A percentile compares a stretch with the other conserved stretches of the same genome.
Evolutionary conservation across 2,329 filamentous ascomycete genomes (phyloP).

Genomic region (Aureobasidium musti): DNA sequence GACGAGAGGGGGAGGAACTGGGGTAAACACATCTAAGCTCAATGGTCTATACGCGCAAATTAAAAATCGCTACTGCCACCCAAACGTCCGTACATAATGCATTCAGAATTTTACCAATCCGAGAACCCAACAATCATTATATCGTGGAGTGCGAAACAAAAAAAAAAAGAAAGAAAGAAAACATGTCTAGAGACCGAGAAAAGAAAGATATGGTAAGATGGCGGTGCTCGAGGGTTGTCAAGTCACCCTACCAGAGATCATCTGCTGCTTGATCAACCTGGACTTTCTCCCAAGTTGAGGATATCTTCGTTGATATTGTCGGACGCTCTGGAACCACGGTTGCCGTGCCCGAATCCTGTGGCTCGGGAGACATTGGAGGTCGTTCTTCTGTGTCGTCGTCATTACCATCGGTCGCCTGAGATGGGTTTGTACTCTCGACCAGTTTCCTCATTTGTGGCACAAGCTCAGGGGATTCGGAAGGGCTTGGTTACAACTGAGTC

Average conservation of each 20-base stretch:
- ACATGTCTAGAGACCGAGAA: too few species aligned
- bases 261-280: not conserved
- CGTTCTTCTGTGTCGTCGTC: not conserved
- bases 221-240: not conserved
- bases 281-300: conserved; percentile 1
- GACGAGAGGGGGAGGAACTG: too few species aligned
- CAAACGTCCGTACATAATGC: not conserved
- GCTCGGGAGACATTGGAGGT: not conserved
- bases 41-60: not conserved
- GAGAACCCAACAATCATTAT: not conserved
- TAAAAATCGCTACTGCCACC: not conserved
- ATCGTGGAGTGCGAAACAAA: not conserved
- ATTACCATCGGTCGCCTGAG: not conserved
- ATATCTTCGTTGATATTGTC: not conserved
- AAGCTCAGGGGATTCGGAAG: conserved; percentile 41
- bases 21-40: too few species aligned
- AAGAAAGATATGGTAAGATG: not conserved
- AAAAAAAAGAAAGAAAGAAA: too few species aligned
- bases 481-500: conserved; percentile 42
- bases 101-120: not conserved
- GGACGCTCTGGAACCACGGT: not conserved
- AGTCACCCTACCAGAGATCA: not conserved
- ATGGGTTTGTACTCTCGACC: not conserved
- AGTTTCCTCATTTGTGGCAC: conserved; percentile 40
- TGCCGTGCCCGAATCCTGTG: not conserved